A percentile compares a stretch with the other conserved stretches of the same genome.
Conservation (phyloP, 2,329 filamentous ascomycete genomes). For the Fusarium graminum region DNA sequence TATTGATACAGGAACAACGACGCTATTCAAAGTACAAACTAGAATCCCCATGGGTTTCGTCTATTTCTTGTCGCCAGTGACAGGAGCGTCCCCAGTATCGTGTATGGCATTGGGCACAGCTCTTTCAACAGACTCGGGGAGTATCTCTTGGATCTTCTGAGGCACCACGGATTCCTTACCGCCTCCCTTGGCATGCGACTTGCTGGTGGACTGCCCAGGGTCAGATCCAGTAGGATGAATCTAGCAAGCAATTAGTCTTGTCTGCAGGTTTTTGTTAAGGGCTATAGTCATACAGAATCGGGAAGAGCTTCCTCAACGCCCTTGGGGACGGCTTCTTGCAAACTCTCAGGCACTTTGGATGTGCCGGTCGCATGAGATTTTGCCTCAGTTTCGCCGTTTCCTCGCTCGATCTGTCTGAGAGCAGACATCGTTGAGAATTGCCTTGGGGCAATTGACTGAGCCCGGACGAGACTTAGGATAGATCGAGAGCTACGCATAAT, state of each 20-base stretch:
- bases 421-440: slow-evolving; percentile 10
- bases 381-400: background rate
- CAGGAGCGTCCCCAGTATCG: slow-evolving; percentile 36
- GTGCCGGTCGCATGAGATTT: slow-evolving; percentile 31
- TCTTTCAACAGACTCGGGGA: slow-evolving; percentile 43
- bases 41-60: background rate
- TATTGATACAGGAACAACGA: too few species aligned
- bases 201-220: slow-evolving; percentile 36
- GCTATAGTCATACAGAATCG: slow-evolving; percentile 22
- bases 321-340: slow-evolving; percentile 31
- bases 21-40: too few species aligned
- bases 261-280: too few species aligned
- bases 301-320: slow-evolving; percentile 36
- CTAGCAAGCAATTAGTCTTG: slow-evolving; percentile 1
- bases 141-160: slow-evolving; percentile 43
- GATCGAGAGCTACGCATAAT: background rate
- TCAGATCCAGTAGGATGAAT: slow-evolving; percentile 37
- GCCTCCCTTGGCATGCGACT: slow-evolving; percentile 41
- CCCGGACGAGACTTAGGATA: background rate
- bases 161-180: slow-evolving; percentile 43
- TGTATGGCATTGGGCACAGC: slow-evolving; percentile 43
- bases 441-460: background rate
- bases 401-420: slow-evolving; percentile 17
- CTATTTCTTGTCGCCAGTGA: slow-evolving; percentile 26
- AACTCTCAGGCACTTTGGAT: slow-evolving; percentile 29